Evolutionary conservation across 2,329 filamentous ascomycete genomes (phyloP).

Genomic region (Calonectria ilicicola): DNA sequence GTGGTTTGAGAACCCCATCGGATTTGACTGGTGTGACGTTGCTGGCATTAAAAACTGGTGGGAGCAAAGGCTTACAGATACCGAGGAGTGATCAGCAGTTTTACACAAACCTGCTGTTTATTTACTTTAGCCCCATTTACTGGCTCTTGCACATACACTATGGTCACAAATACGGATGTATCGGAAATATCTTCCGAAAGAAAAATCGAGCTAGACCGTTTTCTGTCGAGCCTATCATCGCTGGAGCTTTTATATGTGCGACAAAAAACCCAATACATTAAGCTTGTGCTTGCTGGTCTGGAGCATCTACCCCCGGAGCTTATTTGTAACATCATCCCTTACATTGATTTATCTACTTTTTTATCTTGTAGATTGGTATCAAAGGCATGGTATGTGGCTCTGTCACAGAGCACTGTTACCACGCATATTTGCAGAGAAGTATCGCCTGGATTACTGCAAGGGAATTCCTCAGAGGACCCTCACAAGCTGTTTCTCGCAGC

Average conservation of each 20-base stretch:
- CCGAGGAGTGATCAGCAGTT: neutral
- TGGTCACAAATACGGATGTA: neutral
- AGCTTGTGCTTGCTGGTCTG: slow-evolving; percentile 37
- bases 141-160: neutral
- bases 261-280: slow-evolving; percentile 24
- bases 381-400: slow-evolving; percentile 39
- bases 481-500: slow-evolving; percentile 27
- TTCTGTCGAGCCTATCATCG: slow-evolving; percentile 40
- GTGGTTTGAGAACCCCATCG: slow-evolving; percentile 64
- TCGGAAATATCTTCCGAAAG: neutral
- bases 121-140: neutral
- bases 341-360: slow-evolving; percentile 42
- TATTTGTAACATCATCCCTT: slow-evolving; percentile 34
- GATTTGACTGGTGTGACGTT: slow-evolving; percentile 64
- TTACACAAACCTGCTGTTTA: neutral
- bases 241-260: slow-evolving; percentile 46
- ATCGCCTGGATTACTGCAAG: slow-evolving; percentile 44
- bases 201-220: slow-evolving; percentile 36
- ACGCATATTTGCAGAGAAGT: slow-evolving; percentile 36
- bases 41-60: slow-evolving; percentile 60
- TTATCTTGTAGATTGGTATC: slow-evolving; percentile 41
- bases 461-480: slow-evolving; percentile 6
- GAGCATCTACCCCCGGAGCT: slow-evolving; percentile 45
- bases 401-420: slow-evolving; percentile 39
- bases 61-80: slow-evolving; percentile 40